A percentile compares a stretch with the other conserved stretches of the same genome.
phyloP scores from a whole-genome alignment of 1,139 yeast species.

The Magnusiomyces fungicola region DNA sequence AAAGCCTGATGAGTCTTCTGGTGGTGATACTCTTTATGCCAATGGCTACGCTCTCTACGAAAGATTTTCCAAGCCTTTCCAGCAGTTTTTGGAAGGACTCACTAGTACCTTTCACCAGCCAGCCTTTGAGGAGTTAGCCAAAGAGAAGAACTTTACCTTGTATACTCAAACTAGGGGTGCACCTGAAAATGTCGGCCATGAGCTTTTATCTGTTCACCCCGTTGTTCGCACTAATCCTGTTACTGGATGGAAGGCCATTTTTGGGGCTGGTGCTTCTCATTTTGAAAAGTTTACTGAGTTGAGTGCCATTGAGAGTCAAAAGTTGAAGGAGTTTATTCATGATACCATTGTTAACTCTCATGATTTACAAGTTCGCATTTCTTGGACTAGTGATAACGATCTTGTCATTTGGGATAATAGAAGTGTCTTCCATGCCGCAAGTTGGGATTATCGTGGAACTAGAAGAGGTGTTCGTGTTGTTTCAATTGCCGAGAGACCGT shows the following conservation, averaged over 20 bases:
- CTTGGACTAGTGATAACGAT: conserved; percentile 44
- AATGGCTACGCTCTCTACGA: conserved; percentile 44
- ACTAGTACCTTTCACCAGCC: conserved; percentile 29
- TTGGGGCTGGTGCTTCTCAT: conserved; percentile 37
- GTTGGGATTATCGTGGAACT: conserved; percentile 21
- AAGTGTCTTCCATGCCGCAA: conserved; percentile 22
- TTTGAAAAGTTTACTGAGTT: conserved; percentile 38
- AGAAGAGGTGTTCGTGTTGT: conserved; percentile 57
- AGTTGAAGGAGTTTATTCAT: conserved; percentile 37
- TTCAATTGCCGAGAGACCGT: conserved; percentile 49
- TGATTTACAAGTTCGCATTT: conserved; percentile 36
- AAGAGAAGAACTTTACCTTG: conserved; percentile 32
- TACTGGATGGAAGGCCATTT: conserved; percentile 42
- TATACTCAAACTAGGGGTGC: conserved; percentile 33
- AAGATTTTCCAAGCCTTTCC: conserved; percentile 39
- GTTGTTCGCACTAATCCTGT: conserved; percentile 43
- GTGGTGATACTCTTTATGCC: conserved; percentile 45
- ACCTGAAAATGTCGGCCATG: conserved; percentile 30
- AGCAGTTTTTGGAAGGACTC: conserved; percentile 36
- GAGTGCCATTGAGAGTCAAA: conserved; percentile 32
- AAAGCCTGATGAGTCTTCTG: conserved; percentile 34
- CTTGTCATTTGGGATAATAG: conserved; percentile 37
- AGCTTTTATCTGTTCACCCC: conserved; percentile 35
- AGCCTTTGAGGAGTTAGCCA: conserved; percentile 32
- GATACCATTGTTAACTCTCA: conserved; percentile 39